These are phyloP conservation scores for Camellia granthamiana DNA, from an alignment of 148 eudicot genomes.

Conservation along the genomic window DNA sequence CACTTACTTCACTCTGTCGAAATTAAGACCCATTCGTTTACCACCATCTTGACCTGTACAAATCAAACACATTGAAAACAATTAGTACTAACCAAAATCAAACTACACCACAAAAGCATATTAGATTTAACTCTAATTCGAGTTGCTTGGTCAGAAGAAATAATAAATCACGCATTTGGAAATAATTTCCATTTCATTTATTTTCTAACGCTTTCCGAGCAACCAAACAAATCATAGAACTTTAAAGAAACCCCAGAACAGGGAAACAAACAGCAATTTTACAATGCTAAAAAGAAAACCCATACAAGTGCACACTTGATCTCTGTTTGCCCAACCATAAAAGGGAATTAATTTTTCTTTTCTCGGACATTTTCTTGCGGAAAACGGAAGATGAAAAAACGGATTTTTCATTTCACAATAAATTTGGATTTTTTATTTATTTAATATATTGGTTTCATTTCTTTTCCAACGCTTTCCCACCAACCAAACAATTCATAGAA, in stretches of 20 bases:
- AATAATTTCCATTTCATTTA: background rate
- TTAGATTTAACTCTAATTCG: background rate
- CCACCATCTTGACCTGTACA: conserved; percentile 86
- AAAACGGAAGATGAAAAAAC: too few species aligned
- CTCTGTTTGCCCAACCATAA: background rate
- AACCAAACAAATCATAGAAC: background rate
- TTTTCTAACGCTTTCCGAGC: background rate
- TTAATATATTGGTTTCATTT: too few species aligned
- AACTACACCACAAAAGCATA: background rate
- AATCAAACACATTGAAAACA: conserved; percentile 17
- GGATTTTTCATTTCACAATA: too few species aligned
- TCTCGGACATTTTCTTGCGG: background rate
- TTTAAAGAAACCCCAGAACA: too few species aligned
- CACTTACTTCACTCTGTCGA: conserved; percentile 90
- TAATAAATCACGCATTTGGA: background rate
- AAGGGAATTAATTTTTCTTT: background rate
- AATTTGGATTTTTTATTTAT: too few species aligned
- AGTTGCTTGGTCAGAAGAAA: too few species aligned
- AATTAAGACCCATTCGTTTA: conserved; percentile 90
- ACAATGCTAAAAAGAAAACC: too few species aligned
- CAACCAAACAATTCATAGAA: too few species aligned
- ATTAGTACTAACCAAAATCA: background rate
- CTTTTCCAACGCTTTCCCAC: too few species aligned
- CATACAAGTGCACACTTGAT: background rate
- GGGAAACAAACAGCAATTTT: too few species aligned